Evolutionary conservation across 768 basidiomycete genomes (phyloP).

Genomic region (Cubamyces sp.): DNA sequence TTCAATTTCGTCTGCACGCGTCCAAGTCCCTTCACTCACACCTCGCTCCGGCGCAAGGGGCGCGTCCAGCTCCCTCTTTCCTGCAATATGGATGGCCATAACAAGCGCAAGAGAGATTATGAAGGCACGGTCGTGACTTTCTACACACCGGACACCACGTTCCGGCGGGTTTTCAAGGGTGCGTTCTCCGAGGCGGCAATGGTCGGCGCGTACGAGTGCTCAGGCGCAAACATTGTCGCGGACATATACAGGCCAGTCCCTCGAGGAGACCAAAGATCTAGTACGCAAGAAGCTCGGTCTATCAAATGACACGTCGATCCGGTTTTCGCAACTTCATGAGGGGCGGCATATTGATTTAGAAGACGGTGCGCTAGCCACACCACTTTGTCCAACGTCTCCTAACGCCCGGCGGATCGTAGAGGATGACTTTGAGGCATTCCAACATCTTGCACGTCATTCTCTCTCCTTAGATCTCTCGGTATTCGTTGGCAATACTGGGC

Average conservation of each 20-base stretch:
- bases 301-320: slow-evolving; percentile 38
- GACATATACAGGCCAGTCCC: slow-evolving; percentile 54
- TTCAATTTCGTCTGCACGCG: slow-evolving; percentile 12
- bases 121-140: slow-evolving; percentile 44
- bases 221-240: neutral
- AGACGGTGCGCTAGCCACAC: slow-evolving; percentile 56
- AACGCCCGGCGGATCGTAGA: slow-evolving; percentile 45
- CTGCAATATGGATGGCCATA: slow-evolving; percentile 8
- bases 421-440: slow-evolving; percentile 80
- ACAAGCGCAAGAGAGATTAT: slow-evolving; percentile 16
- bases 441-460: slow-evolving; percentile 41
- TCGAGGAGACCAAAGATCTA: slow-evolving; percentile 58
- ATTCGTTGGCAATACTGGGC: slow-evolving; percentile 2
- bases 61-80: neutral
- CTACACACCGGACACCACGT: slow-evolving; percentile 40
- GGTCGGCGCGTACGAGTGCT: neutral
- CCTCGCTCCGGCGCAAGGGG: neutral
- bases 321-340: slow-evolving; percentile 57
- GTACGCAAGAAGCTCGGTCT: slow-evolving; percentile 68
- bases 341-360: slow-evolving; percentile 67
- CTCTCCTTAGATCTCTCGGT: slow-evolving; percentile 20
- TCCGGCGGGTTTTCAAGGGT: slow-evolving; percentile 50
- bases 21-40: neutral
- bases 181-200: neutral
- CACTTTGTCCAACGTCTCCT: slow-evolving; percentile 2